These are phyloP conservation scores for Vitis amurensis DNA, from an alignment of 164 flowering plant genomes.

Conservation along the genomic window DNA sequence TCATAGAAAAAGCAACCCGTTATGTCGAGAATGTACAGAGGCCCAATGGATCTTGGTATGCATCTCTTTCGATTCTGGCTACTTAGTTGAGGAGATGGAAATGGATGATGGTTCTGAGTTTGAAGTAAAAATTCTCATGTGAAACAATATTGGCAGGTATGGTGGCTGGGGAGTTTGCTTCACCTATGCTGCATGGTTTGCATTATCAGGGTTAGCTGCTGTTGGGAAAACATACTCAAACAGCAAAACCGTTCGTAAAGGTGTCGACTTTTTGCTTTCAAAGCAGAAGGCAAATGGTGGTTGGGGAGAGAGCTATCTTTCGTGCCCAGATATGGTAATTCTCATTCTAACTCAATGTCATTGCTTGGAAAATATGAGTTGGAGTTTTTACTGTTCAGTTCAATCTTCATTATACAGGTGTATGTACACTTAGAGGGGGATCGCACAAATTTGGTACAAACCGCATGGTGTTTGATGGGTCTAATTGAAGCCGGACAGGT, in stretches of 20 bases:
- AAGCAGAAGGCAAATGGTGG: conserved; percentile 46
- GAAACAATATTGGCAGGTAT: conserved; percentile 29
- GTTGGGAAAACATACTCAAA: conserved; percentile 42
- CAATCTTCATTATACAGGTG: conserved; percentile 21
- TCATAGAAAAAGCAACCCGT: conserved; percentile 26
- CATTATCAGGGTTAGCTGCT: conserved; percentile 37
- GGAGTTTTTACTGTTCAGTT: too few species aligned
- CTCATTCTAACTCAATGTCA: not conserved
- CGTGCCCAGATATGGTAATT: conserved; percentile 49
- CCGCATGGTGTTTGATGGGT: too few species aligned
- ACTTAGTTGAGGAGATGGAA: too few species aligned
- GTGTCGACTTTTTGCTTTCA: conserved; percentile 35
- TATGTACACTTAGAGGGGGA: conserved; percentile 45
- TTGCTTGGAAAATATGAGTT: too few species aligned
- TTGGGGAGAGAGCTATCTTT: conserved; percentile 60
- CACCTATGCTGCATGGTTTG: conserved; percentile 48
- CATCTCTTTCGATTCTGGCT: not conserved
- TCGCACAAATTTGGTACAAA: conserved; percentile 49
- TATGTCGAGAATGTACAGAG: conserved; percentile 37
- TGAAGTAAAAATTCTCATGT: not conserved
- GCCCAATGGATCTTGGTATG: conserved; percentile 54
- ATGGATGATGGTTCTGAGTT: too few species aligned
- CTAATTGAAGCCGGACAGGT: too few species aligned
- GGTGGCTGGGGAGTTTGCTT: conserved; percentile 61
- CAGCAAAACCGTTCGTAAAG: conserved; percentile 34